Conservation (phyloP, 2,329 filamentous ascomycete genomes). For the Tolypocladium tundrense region DNA sequence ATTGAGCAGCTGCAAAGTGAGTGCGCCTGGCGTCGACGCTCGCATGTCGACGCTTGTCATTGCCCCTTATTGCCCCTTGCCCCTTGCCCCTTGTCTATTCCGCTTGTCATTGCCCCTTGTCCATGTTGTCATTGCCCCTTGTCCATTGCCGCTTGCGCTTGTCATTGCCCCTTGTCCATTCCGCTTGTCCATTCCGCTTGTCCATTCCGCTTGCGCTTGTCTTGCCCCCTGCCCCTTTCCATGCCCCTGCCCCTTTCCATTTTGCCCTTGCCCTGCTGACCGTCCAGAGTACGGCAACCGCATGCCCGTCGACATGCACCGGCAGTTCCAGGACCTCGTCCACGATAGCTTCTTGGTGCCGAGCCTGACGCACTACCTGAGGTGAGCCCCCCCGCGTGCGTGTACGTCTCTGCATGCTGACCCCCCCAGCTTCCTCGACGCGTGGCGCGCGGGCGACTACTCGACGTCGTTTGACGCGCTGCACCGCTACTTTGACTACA, state of each 20-base stretch:
- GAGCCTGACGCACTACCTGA: constrained; percentile 66
- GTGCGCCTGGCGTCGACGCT: constrained; percentile 13
- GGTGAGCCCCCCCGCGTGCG: constrained; percentile 27
- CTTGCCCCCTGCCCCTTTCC: no score
- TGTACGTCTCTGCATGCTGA: not conserved
- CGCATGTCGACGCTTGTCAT: no score
- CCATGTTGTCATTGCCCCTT: no score
- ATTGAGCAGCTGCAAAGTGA: constrained; percentile 77
- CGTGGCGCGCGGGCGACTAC: constrained; percentile 86
- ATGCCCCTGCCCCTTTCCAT: no score
- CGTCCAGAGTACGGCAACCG: constrained; percentile 60
- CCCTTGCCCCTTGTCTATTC: no score
- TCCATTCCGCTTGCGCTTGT: no score
- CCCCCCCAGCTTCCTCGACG: constrained; percentile 64
- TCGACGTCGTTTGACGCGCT: constrained; percentile 82
- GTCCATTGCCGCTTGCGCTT: no score
- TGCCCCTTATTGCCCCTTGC: no score
- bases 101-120: no score
- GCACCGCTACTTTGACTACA: constrained; percentile 95
- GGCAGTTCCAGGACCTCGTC: constrained; percentile 60
- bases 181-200: no score
- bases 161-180: no score
- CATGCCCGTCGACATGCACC: constrained; percentile 62
- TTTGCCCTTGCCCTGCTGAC: no score
- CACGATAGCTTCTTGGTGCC: constrained; percentile 58